Evolutionary conservation across 257 asterid genomes (phyloP), one percentile per base, ranked within the genome.

Genomic region (Linderniella brevidens): DNA sequence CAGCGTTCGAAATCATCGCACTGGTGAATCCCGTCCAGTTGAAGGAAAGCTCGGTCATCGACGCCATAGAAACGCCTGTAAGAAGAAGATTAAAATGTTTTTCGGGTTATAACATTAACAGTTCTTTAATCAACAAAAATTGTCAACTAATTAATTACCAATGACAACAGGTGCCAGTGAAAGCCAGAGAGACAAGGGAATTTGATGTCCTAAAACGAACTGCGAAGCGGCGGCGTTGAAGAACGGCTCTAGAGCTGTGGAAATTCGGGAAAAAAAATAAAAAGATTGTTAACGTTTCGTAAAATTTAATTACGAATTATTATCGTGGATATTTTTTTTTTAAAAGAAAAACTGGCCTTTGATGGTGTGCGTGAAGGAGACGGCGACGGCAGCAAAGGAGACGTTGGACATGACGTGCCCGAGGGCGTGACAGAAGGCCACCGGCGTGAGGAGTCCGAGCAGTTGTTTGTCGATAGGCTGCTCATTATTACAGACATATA

Each of bases 181-280:
- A 48, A 85, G 74, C 99, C 99, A 90, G 19, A 90, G 50, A 4
- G 92, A 44, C 5, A 75, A 7, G 5, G 99, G 99, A 47, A 85
- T 90, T 63, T 54, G 77, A 53, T 90, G 99, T 49, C 99, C 99
- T 42, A 90, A 96, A 44, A 90, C 47, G 73, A 90, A 90, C 56
- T 90, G 99, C 52, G 99, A 90, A 3, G 96, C 99, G 49, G 92
- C 87, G 42, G 96, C 96, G 59, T 90, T 90, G 85, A 90, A 90
- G 84, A 90, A 90, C 29, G 99, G 99, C 80, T 90, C 99, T 4
- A 90, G 93, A 9, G 99, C 99, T 90, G 78, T 67, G 63, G 19
- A 61, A 54, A 40, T 64, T 19, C 11, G 37, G 42, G 42, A 18
- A 63, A 11, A 19, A 36, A 25, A 3, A 25, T 25, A 6, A 25